These are phyloP conservation scores for Aquilaria yunnanensis DNA, from an alignment of 345 rosid genomes.

Conservation along the genomic window DNA sequence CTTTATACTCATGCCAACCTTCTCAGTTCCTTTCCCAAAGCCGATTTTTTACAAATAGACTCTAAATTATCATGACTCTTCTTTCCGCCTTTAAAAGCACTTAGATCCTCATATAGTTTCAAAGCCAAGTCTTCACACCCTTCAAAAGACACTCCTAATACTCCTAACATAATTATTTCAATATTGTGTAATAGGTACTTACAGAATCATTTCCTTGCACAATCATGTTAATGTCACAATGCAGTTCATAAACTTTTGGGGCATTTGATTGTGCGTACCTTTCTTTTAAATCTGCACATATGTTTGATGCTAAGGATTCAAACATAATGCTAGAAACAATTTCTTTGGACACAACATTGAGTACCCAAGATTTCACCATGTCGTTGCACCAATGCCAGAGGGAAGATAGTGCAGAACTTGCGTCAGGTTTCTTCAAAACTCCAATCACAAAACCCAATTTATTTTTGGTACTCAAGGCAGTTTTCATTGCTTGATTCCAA, in stretches of 20 bases:
- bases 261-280: neutral
- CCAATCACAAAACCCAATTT: neutral
- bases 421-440: neutral
- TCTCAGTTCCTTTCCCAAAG: no score
- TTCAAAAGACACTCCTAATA: no score
- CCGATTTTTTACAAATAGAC: no score
- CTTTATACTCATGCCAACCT: no score
- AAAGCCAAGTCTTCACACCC: no score
- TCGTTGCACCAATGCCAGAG: neutral
- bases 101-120: no score
- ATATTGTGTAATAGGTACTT: neutral
- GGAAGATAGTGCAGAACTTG: neutral
- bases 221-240: neutral
- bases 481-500: neutral
- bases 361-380: neutral
- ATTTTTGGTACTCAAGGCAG: neutral
- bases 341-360: neutral
- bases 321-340: neutral
- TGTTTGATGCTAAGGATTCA: neutral
- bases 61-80: no score
- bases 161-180: no score
- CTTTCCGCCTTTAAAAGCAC: no score
- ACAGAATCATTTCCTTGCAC: neutral
- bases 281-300: neutral
- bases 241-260: neutral